Evolutionary conservation across 2,329 filamentous ascomycete species (phyloP).

Genomic region (Neurospora crassa): DNA sequence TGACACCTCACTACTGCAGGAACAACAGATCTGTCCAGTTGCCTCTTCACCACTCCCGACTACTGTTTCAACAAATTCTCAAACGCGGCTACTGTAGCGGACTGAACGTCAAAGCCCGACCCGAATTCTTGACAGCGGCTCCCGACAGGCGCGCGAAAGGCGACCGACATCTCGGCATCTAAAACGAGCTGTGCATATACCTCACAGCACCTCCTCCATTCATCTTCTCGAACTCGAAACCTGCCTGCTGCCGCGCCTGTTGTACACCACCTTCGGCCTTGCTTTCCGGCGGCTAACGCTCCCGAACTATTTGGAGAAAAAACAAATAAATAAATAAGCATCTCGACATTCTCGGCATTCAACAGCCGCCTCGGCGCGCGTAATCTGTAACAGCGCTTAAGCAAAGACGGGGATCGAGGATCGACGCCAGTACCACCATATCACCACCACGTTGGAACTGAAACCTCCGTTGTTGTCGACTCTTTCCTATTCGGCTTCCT

Average conservation of each 20-base stretch:
- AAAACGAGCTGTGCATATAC: background rate
- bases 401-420: background rate
- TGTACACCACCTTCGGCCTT: conserved; percentile 1
- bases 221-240: background rate
- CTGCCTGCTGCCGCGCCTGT: background rate
- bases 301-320: background rate
- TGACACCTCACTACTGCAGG: background rate
- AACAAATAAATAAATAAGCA: background rate
- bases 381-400: background rate
- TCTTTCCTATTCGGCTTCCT: background rate
- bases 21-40: background rate
- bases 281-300: background rate
- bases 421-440: background rate
- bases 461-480: background rate
- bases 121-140: background rate
- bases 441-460: background rate
- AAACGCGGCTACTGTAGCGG: background rate
- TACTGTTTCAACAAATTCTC: background rate
- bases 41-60: background rate
- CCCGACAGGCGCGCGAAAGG: background rate
- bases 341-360: background rate
- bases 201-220: background rate
- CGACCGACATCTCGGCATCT: background rate
- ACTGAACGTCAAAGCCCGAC: background rate
- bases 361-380: background rate